These are phyloP conservation scores for Trichoderma reesei DNA, from an alignment of 495 filamentous ascomycete genomes.

Conservation along the genomic window DNA sequence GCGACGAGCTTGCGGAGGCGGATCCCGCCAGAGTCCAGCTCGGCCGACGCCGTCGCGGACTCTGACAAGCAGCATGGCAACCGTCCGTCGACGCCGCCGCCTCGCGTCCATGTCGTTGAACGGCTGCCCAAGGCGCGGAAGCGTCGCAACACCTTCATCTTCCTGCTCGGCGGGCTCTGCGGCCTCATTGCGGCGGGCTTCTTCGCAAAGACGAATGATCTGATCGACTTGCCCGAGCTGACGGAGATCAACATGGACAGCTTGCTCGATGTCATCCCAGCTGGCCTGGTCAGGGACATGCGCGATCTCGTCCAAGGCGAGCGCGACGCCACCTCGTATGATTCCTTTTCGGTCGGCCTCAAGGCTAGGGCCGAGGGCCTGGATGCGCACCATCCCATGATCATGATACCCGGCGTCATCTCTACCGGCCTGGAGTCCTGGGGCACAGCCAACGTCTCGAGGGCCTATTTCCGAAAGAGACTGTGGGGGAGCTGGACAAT, in stretches of 20 bases:
- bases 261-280: slow-evolving; percentile 72
- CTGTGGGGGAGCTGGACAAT: slow-evolving; percentile 98
- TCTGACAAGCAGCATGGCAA: background rate
- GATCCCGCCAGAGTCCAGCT: slow-evolving; percentile 16
- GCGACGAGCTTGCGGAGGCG: slow-evolving; percentile 22
- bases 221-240: slow-evolving; percentile 71
- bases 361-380: slow-evolving; percentile 77
- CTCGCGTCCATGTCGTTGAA: slow-evolving; percentile 34
- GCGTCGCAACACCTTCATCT: slow-evolving; percentile 67
- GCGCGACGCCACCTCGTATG: slow-evolving; percentile 73
- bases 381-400: slow-evolving; percentile 72
- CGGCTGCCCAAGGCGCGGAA: slow-evolving; percentile 44
- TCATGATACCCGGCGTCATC: slow-evolving; percentile 97
- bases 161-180: slow-evolving; percentile 72
- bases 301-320: slow-evolving; percentile 76
- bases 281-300: slow-evolving; percentile 71
- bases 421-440: slow-evolving; percentile 95
- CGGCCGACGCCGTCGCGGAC: slow-evolving; percentile 9
- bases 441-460: slow-evolving; percentile 72
- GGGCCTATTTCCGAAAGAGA: slow-evolving; percentile 85
- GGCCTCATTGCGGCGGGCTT: slow-evolving; percentile 72
- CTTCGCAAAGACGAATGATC: slow-evolving; percentile 74
- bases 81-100: background rate
- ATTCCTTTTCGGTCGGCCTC: slow-evolving; percentile 83
- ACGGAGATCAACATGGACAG: slow-evolving; percentile 76